Conservation (phyloP, 2,329 filamentous ascomycete genomes). For the Huntiella abstrusa region DNA sequence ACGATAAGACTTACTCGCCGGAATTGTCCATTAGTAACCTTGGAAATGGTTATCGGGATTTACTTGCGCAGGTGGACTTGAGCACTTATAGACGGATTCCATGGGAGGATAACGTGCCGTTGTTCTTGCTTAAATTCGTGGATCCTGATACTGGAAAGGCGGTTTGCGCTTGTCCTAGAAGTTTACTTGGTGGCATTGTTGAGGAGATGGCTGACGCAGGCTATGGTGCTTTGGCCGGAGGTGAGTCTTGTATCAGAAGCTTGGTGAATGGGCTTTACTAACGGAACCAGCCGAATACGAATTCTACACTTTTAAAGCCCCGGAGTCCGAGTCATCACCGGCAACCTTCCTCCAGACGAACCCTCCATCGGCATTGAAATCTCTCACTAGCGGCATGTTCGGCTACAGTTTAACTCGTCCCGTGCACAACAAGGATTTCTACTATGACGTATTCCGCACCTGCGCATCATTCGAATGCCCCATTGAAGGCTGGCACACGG, state of each 20-base stretch:
- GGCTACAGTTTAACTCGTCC: constrained; percentile 79
- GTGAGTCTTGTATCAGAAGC: constrained; percentile 29
- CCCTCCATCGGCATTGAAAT: constrained; percentile 51
- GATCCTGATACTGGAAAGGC: constrained; percentile 60
- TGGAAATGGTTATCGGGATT: constrained; percentile 73
- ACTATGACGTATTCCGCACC: constrained; percentile 68
- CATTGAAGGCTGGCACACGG: constrained; percentile 91
- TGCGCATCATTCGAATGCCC: constrained; percentile 61
- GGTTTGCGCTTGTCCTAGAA: constrained; percentile 61
- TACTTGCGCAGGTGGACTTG: constrained; percentile 67
- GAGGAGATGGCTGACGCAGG: constrained; percentile 48
- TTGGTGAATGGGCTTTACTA: neutral
- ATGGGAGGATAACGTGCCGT: constrained; percentile 74
- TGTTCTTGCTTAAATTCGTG: constrained; percentile 68
- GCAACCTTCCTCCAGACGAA: constrained; percentile 58
- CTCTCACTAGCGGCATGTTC: constrained; percentile 86
- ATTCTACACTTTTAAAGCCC: constrained; percentile 76
- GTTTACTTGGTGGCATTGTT: constrained; percentile 49
- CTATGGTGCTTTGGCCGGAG: constrained; percentile 77
- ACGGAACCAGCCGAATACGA: constrained; percentile 61
- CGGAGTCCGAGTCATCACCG: constrained; percentile 42
- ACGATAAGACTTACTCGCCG: constrained; percentile 72
- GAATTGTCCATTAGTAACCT: constrained; percentile 79
- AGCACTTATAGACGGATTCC: constrained; percentile 65
- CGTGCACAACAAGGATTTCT: constrained; percentile 81